Base-by-base conservation (phyloP, 768 basidiomycete species). In the Phlebiopsis flavidoalba region DNA sequence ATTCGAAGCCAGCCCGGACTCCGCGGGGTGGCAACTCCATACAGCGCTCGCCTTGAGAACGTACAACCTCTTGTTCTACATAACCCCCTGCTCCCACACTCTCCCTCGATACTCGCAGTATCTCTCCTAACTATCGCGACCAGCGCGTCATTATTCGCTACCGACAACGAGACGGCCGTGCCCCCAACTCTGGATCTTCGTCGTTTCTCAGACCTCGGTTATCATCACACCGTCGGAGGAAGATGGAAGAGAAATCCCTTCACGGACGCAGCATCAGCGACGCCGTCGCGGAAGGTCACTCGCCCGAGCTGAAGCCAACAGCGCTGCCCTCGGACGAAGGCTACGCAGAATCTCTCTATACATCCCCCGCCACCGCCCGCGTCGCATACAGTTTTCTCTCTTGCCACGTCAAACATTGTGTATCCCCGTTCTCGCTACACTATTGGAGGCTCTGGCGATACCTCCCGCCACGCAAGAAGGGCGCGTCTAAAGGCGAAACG, bases 141-240 rank as follows among this genome's bases (percentile, higher is more conserved):
- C 54, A 47, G 37, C 61, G 53, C 19, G 53, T 62, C 14, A 46
- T 60, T 19, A 49, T 62, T 15, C 64, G 53, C 45, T 57, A 58
- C 24, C 33, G 60, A 5, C 57, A 53, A n/a, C n/a, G n/a, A n/a
- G n/a, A n/a, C 37, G 54, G 56, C 53, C 60, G 61, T 22, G 61
- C 64, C 0, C 61, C 64, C 2, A n/a, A 62, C 61, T 15, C 43
- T 64, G 31, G 57, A 60, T 19, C 47, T 60, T 37, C 21, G 60
- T 45, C 60, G 63, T 8, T 52, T 61, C 36, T 63, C 65, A 31
- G 55, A 59, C 53, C 58, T 64, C 24, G 48, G 22, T 15, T n/a
- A n/a, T n/a, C n/a, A 22, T 64, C 6, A 53, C 55, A 5, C 36
- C 55, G 14, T 60, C 63, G 26, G 45, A 53, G 5, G 37, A 37